A percentile compares a stretch with the other conserved stretches of the same genome.
These are phyloP conservation scores for Neofusicoccum cordaticola DNA, from an alignment of 2,329 filamentous ascomycete species.

Conservation along the genomic window DNA sequence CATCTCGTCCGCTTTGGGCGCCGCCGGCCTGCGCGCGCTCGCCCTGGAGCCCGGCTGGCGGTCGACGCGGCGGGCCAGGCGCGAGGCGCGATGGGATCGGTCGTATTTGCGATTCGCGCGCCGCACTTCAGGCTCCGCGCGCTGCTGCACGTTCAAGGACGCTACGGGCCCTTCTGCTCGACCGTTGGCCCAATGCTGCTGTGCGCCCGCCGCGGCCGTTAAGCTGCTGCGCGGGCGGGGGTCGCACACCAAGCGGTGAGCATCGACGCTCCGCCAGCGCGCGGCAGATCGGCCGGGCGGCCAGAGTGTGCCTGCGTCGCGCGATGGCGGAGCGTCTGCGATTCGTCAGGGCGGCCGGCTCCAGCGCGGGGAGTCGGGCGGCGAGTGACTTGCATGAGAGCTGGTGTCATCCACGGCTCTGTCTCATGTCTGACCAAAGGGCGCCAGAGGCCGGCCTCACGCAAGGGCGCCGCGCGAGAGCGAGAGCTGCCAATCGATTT, in stretches of 20 bases:
- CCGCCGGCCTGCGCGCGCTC: constrained; percentile 11
- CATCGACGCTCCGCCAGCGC: not conserved
- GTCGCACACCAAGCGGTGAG: constrained; percentile 12
- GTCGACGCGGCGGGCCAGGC: not conserved
- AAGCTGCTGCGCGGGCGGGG: constrained; percentile 7
- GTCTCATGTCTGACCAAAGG: constrained; percentile 19
- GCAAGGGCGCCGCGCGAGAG: constrained; percentile 11
- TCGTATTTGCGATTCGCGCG: constrained; percentile 7
- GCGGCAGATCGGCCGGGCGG: not conserved
- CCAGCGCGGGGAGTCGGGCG: constrained; percentile 15
- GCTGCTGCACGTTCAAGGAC: constrained; percentile 12
- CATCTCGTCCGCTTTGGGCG: constrained; percentile 2
- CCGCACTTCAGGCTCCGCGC: constrained; percentile 15
- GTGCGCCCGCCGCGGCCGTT: constrained; percentile 4
- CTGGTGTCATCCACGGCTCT: constrained; percentile 15
- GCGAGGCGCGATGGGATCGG: constrained; percentile 10
- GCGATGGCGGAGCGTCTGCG: constrained; percentile 2
- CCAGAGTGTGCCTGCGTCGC: constrained; percentile 4
- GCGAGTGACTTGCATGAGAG: constrained; percentile 13
- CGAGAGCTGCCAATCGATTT: constrained; percentile 18
- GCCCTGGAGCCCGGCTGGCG: constrained; percentile 14
- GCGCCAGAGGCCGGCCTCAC: constrained; percentile 1
- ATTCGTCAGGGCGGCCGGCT: constrained; percentile 12
- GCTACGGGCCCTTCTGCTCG: constrained; percentile 14
- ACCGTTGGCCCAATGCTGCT: constrained; percentile 12